Evolutionary conservation across 192 early-diverging fungal genomes (phyloP).

Genomic region (Entophlyctis helioformis): DNA sequence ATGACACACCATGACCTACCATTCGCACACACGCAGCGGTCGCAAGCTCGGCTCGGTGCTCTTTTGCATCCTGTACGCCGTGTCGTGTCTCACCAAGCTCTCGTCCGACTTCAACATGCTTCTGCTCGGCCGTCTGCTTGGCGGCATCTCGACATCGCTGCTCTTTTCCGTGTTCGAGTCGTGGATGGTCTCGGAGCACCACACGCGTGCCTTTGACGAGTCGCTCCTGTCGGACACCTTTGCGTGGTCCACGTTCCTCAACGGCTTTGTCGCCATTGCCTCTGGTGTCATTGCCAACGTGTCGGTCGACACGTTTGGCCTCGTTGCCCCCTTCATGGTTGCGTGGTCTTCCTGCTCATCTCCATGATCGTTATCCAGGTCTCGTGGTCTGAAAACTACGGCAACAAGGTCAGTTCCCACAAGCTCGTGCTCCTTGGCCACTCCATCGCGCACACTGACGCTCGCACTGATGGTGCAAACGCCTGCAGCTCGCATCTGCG

Average conservation of each 20-base stretch:
- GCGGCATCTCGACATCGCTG: conserved; percentile 34
- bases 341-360: conserved; percentile 32
- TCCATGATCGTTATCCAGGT: conserved; percentile 33
- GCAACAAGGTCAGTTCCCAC: conserved; percentile 19
- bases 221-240: conserved; percentile 48
- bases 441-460: too few species aligned
- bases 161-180: conserved; percentile 36
- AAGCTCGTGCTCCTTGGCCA: too few species aligned
- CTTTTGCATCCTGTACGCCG: conserved; percentile 22
- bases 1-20: too few species aligned
- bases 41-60: conserved; percentile 19
- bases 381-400: conserved; percentile 69
- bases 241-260: conserved; percentile 50
- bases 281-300: conserved; percentile 48
- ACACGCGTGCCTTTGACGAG: conserved; percentile 31
- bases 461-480: too few species aligned
- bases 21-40: too few species aligned
- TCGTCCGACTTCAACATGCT: conserved; percentile 16
- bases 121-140: conserved; percentile 26
- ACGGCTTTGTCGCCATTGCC: conserved; percentile 57
- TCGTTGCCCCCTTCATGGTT: conserved; percentile 51
- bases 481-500: too few species aligned
- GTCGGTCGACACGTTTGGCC: conserved; percentile 35
- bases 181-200: conserved; percentile 35
- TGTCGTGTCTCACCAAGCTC: conserved; percentile 26